These are phyloP conservation scores for Botrytis hyacinthi DNA, from an alignment of 2,329 filamentous ascomycete genomes.

Conservation along the genomic window DNA sequence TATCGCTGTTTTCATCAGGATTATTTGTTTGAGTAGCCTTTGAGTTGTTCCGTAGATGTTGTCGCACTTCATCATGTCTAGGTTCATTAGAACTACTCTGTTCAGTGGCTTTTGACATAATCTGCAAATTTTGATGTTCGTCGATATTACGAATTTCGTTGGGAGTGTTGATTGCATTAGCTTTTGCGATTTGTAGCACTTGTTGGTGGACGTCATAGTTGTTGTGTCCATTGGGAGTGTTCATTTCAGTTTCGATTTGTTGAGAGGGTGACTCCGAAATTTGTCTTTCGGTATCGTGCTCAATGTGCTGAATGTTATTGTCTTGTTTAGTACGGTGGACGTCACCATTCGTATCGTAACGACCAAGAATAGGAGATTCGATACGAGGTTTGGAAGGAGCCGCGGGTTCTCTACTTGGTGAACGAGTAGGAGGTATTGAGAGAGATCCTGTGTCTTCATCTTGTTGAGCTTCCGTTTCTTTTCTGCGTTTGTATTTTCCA, in stretches of 20 bases:
- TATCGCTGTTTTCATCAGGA: background rate
- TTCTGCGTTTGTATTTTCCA: background rate
- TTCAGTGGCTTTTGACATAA: background rate
- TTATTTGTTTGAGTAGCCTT: background rate
- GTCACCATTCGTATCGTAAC: constrained; percentile 13
- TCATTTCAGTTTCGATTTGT: background rate
- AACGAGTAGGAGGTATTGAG: background rate
- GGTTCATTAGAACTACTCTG: background rate
- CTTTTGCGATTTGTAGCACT: background rate
- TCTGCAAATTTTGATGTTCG: background rate
- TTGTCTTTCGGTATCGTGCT: background rate
- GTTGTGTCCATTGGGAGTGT: background rate
- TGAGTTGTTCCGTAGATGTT: background rate
- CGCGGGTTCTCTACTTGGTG: background rate
- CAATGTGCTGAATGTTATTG: background rate
- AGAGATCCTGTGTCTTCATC: background rate
- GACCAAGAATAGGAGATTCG: constrained; percentile 20
- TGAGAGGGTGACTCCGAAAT: constrained; percentile 4
- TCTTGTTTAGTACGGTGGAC: background rate
- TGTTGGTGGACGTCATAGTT: background rate
- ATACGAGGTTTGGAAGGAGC: background rate
- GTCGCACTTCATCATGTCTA: background rate
- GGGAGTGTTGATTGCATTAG: background rate
- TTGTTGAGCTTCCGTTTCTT: background rate
- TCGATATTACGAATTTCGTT: background rate